Evolutionary conservation across 331 rosid genomes (phyloP).

Genomic region (Arachis monticola): DNA sequence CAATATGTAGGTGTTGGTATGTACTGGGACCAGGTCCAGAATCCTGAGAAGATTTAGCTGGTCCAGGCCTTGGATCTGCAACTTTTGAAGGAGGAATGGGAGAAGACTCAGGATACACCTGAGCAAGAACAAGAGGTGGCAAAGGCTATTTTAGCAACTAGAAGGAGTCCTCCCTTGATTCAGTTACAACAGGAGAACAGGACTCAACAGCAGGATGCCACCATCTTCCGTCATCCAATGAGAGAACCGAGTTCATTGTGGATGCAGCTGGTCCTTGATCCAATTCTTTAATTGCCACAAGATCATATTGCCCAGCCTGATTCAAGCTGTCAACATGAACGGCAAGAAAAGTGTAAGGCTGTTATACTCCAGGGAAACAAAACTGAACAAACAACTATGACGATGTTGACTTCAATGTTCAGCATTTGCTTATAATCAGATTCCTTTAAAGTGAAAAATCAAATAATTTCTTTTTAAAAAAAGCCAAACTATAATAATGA

Average conservation of each 20-base stretch:
- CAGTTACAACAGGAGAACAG: slow-evolving; percentile 53
- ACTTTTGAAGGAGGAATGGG: too few species aligned
- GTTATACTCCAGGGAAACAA: too few species aligned
- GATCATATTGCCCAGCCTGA: slow-evolving; percentile 68
- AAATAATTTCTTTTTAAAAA: neutral
- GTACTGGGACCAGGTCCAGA: too few species aligned
- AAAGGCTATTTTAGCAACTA: slow-evolving; percentile 74
- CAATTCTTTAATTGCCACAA: slow-evolving; percentile 65
- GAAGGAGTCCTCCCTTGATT: slow-evolving; percentile 64
- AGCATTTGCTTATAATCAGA: too few species aligned
- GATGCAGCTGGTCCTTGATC: slow-evolving; percentile 58
- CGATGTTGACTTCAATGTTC: too few species aligned
- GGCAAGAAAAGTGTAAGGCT: too few species aligned
- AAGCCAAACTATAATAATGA: slow-evolving; percentile 24
- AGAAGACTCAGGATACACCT: too few species aligned
- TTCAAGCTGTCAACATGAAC: slow-evolving; percentile 56
- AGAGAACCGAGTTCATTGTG: slow-evolving; percentile 84
- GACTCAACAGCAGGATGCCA: slow-evolving; percentile 55
- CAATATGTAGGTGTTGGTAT: too few species aligned
- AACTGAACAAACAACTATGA: too few species aligned
- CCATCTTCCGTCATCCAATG: slow-evolving; percentile 92
- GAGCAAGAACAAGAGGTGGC: slow-evolving; percentile 76
- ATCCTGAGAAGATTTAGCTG: too few species aligned
- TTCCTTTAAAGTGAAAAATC: slow-evolving; percentile 19
- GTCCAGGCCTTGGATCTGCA: too few species aligned